Evolutionary conservation across 2,329 filamentous ascomycete species (phyloP).

Genomic region (Ascochyta clinopodiicola): DNA sequence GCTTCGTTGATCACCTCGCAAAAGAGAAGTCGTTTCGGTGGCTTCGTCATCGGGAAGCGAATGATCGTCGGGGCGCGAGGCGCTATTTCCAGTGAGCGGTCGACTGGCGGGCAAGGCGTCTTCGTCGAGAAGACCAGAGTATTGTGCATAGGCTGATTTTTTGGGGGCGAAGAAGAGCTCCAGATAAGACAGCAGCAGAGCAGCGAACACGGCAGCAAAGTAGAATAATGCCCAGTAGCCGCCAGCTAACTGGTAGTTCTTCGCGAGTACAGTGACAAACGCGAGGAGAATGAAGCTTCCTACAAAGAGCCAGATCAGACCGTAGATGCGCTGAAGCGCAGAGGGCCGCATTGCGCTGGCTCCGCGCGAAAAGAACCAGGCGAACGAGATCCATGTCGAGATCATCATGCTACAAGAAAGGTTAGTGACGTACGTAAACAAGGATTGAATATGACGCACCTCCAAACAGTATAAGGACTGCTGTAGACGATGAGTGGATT

Average conservation of each 20-base stretch:
- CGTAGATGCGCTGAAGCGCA: conserved; percentile 82
- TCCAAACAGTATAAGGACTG: conserved; percentile 85
- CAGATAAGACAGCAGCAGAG: conserved; percentile 75
- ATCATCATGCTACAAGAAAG: conserved; percentile 70
- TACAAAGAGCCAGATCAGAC: conserved; percentile 82
- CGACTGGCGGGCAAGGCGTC: conserved; percentile 42
- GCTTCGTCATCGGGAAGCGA: conserved; percentile 48
- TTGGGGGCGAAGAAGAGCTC: conserved; percentile 77
- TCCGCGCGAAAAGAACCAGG: conserved; percentile 83
- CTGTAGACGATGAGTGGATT: conserved; percentile 94
- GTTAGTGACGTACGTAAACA: conserved; percentile 4
- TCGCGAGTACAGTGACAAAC: conserved; percentile 74
- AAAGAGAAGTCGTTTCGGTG: conserved; percentile 64
- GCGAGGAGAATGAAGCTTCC: conserved; percentile 77
- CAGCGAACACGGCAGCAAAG: conserved; percentile 75
- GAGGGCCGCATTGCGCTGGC: conserved; percentile 83
- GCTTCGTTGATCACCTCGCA: conserved; percentile 59
- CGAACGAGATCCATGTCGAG: conserved; percentile 77
- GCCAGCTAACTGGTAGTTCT: conserved; percentile 73
- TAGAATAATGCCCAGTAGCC: conserved; percentile 85
- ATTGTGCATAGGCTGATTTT: conserved; percentile 73
- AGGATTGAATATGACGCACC: conserved; percentile 31
- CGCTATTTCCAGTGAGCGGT: conserved; percentile 44
- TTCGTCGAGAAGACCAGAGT: conserved; percentile 48
- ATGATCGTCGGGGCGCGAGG: conserved; percentile 42